Percentiles rank a stretch among this genome's conserved stretches.
These are phyloP conservation scores for Cubamyces sp. DNA, from an alignment of 768 basidiomycete species.

Conservation along the genomic window DNA sequence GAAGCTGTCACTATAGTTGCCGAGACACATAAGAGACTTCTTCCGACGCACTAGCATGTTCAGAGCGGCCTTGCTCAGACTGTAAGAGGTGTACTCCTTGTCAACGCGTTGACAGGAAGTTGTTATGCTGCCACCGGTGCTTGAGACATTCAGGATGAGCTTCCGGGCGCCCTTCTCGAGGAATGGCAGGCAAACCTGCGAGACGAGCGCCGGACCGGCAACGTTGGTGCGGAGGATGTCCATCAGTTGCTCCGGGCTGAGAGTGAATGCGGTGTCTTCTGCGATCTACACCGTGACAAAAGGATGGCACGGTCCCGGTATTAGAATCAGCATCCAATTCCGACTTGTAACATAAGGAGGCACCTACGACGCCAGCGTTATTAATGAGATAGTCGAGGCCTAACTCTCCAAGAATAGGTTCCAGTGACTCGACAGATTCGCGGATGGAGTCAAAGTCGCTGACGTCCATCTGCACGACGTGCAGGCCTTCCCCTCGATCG, in stretches of 20 bases:
- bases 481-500: conserved; percentile 34
- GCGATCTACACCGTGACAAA: conserved; percentile 19
- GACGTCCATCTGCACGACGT: conserved; percentile 40
- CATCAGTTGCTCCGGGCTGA: conserved; percentile 31
- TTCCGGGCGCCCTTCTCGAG: conserved; percentile 37
- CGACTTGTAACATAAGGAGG: neutral
- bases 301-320: too few species aligned
- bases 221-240: conserved; percentile 38
- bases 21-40: too few species aligned
- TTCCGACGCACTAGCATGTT: conserved; percentile 33
- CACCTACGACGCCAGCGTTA: conserved; percentile 42
- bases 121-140: neutral
- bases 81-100: neutral
- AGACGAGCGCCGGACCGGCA: conserved; percentile 39
- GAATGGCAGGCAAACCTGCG: conserved; percentile 38
- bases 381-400: conserved; percentile 47
- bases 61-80: conserved; percentile 21
- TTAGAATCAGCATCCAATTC: neutral
- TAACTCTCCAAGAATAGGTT: conserved; percentile 30
- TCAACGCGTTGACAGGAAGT: conserved; percentile 2
- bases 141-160: conserved; percentile 34
- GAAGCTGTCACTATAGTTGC: too few species aligned
- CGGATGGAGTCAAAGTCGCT: conserved; percentile 33
- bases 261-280: conserved; percentile 37
- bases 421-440: conserved; percentile 28